Base-by-base conservation (phyloP, 73 alveolate genomes). In the Uronychia setigera region DNA sequence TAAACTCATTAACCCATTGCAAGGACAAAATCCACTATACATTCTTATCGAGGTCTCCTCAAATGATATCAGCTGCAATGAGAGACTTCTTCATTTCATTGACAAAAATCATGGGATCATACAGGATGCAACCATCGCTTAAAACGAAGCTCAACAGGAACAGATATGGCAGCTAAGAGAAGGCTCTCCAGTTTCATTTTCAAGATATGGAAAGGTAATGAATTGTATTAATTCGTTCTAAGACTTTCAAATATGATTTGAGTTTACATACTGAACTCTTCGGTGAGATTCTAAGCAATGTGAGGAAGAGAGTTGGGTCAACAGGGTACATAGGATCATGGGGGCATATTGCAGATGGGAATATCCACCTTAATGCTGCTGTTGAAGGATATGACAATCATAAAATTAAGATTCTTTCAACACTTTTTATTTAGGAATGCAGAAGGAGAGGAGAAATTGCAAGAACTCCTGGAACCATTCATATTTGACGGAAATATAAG, bases 321-420 rank as follows among this genome's bases (percentile, higher is more conserved):
- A 88, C 74, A 0, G 98, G 98, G 32, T 93, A 93, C 58, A 11
- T 46, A 5, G 67, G 67, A 46, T 11, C 67, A 46, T 46, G 67
- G 67, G 98, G 98, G 25, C 98, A 93, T 67, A 84, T 93, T 27
- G 88, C 96, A 1, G 98, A 93, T 87, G 98, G 96, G 25, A 93
- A 93, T 58, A 76, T 93, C 28, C 98, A 93, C 33, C 77, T 93
- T 60, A 93, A 93, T 77, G 84, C 84, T 27, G 77, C 79, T 67
- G 33, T 67, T 5, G 35, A 26, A 29, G 79, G 79, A 5, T 67
- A 67, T 26, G 79, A 67, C 74, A 58, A 58, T 26, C 13, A 58
- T 19, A 19, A 13, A 26, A 32, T 60, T 60, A 1, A 60, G 78
- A 60, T 28, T 28, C 26, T 32, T 28, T 60, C 34, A 1, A 1